Conservation (phyloP, 164 flowering plant genomes). For the Tetracentron sinense region DNA sequence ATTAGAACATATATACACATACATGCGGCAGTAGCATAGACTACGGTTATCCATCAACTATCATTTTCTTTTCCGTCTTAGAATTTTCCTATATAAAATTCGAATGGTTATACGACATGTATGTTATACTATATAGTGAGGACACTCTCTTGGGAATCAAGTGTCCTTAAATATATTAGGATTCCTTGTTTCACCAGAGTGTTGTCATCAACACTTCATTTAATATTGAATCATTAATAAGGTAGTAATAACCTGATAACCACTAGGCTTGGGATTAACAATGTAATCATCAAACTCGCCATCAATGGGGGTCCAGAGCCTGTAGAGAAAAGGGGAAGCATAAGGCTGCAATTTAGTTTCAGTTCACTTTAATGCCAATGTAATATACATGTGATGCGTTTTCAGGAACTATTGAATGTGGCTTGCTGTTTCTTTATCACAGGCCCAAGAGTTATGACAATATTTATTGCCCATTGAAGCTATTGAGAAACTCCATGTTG, state of each 20-base stretch:
- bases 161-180: too few species aligned
- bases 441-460: not conserved
- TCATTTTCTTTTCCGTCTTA: too few species aligned
- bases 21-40: too few species aligned
- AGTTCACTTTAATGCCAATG: not conserved
- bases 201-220: too few species aligned
- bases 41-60: too few species aligned
- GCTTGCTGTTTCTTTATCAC: not conserved
- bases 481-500: not conserved
- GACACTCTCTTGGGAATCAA: too few species aligned
- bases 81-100: too few species aligned
- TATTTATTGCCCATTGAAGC: too few species aligned
- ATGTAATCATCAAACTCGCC: conserved; percentile 97
- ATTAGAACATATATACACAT: too few species aligned
- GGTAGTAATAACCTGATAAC: conserved; percentile 69
- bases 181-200: not conserved
- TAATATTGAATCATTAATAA: not conserved
- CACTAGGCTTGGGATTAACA: conserved; percentile 94
- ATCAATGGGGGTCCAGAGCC: conserved; percentile 92
- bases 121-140: too few species aligned
- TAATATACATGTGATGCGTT: not conserved
- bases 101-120: too few species aligned
- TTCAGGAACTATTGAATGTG: not conserved
- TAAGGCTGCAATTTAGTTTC: not conserved
- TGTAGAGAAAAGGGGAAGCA: conserved; percentile 27